phyloP scores from a whole-genome alignment of 73 alveolate species.

The Paramecium octaurelia region DNA sequence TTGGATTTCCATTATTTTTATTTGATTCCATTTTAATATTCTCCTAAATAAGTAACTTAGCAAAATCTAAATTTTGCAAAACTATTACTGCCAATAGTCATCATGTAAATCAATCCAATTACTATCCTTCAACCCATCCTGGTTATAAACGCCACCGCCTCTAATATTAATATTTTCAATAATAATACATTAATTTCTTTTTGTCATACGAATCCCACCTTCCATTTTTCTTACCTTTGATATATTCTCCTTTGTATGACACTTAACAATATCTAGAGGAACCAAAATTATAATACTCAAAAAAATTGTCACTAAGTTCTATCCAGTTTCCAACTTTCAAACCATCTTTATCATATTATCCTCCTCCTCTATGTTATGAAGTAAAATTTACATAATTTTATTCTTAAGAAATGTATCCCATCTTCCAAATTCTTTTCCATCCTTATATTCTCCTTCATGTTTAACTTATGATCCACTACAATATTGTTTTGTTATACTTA shows the following conservation, averaged over 20 bases:
- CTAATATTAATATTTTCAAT: neutral
- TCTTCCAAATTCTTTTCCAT: neutral
- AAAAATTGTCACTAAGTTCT: neutral
- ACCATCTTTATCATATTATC: neutral
- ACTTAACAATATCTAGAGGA: neutral
- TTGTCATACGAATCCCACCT: neutral
- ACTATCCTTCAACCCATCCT: neutral
- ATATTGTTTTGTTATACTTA: neutral
- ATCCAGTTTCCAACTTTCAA: neutral
- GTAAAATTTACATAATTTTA: neutral
- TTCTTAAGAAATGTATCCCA: neutral
- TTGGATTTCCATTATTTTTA: neutral
- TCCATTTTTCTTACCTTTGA: neutral
- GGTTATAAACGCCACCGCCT: neutral
- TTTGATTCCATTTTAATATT: neutral
- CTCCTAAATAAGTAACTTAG: neutral
- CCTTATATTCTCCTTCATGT: neutral
- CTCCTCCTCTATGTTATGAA: neutral
- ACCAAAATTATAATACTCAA: neutral
- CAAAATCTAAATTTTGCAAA: neutral
- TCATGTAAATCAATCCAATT: neutral
- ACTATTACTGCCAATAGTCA: neutral
- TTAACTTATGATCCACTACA: neutral
- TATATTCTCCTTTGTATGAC: neutral
- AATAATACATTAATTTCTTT: neutral